Evolutionary conservation across 1,139 yeast species (phyloP).

Genomic region (Tardiomyces digboiensis): DNA sequence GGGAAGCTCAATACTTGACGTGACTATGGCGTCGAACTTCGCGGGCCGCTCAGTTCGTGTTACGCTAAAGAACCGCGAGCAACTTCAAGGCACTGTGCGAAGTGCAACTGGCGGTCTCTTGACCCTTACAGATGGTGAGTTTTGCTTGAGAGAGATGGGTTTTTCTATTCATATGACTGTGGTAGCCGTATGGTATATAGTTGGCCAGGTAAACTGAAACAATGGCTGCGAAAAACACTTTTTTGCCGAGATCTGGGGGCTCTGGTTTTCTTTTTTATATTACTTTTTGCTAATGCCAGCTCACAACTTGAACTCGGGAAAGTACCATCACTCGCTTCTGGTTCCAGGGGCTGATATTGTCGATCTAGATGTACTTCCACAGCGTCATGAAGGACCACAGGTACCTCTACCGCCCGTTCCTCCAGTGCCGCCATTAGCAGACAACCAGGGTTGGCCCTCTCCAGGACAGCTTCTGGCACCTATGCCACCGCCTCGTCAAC

Average conservation of each 20-base stretch:
- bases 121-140: conserved; percentile 15
- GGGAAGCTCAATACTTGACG: no score
- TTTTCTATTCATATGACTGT: no score
- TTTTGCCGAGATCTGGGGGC: no score
- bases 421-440: neutral
- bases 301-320: neutral
- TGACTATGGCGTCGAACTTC: neutral
- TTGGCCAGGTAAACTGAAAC: no score
- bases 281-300: no score
- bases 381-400: neutral
- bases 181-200: no score
- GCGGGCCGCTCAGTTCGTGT: neutral
- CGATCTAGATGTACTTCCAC: conserved; percentile 22
- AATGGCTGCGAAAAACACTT: no score
- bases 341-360: conserved; percentile 20
- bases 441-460: neutral
- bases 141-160: no score
- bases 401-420: neutral
- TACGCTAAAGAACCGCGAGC: conserved; percentile 8
- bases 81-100: conserved; percentile 23
- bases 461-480: neutral
- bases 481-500: conserved; percentile 2
- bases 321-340: conserved; percentile 1
- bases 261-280: no score
- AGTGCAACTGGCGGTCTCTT: conserved; percentile 22